A percentile compares a stretch with the other conserved stretches of the same genome.
Evolutionary conservation across 164 flowering plant genomes (phyloP).

Genomic region (Dillenia suffruticosa): DNA sequence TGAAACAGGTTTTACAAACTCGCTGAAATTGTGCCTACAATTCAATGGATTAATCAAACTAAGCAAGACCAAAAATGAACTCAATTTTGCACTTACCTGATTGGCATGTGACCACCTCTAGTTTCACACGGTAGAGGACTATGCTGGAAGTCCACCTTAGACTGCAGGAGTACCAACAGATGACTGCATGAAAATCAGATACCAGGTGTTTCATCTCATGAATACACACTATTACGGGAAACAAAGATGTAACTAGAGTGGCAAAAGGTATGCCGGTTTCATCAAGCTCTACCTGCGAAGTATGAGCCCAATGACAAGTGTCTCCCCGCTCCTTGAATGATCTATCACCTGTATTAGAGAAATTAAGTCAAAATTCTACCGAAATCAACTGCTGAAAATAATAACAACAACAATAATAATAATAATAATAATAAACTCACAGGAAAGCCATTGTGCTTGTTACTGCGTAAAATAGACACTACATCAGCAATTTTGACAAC

Average conservation of each 20-base stretch:
- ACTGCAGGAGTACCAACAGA: conserved; percentile 83
- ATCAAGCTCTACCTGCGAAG: conserved; percentile 66
- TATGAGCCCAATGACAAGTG: conserved; percentile 81
- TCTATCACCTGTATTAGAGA: conserved; percentile 63
- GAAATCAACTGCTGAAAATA: conserved; percentile 2
- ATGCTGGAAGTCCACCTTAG: conserved; percentile 92
- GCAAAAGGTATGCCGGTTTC: neutral
- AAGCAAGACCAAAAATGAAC: neutral
- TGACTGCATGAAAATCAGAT: conserved; percentile 55
- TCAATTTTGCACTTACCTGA: conserved; percentile 38
- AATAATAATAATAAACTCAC: conserved; percentile 33
- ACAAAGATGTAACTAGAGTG: neutral
- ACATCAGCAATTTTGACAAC: conserved; percentile 81
- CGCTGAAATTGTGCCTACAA: conserved; percentile 72
- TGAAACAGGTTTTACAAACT: conserved; percentile 92
- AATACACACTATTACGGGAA: neutral
- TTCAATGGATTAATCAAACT: neutral
- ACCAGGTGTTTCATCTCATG: conserved; percentile 6
- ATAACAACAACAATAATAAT: neutral
- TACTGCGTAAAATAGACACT: conserved; percentile 61
- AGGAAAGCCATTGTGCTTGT: conserved; percentile 90
- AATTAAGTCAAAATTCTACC: neutral
- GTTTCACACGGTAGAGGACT: conserved; percentile 71
- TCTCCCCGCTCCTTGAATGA: conserved; percentile 69
- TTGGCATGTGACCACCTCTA: conserved; percentile 48